Evolutionary conservation across 2,329 filamentous ascomycete species (phyloP), one percentile per base, ranked within the genome.

Genomic region (Diaporthe vaccinii): DNA sequence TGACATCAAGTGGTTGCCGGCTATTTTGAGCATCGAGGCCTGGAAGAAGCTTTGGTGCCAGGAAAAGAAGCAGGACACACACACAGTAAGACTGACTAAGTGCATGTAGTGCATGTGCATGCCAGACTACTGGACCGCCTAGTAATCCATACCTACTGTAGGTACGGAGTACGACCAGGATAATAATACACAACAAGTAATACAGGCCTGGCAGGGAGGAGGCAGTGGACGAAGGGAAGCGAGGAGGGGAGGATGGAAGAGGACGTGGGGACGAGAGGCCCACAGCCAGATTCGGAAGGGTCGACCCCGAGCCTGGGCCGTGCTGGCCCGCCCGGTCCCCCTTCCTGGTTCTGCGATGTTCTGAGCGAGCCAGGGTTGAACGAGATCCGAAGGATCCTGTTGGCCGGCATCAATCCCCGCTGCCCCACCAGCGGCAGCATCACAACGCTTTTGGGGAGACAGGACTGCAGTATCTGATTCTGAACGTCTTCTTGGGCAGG

Each of bases 11-110:
- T 14, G 25, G 41, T 31, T 34, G 41, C 39, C 41, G 39, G 61
- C 61, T 65, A 46, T 68, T 36, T n/a, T 20, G n/a, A 20, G 3
- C 59, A 44, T 20, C 58, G 6, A 17, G 58, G 39, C 36, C 22
- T 17, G 58, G 14, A 17, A 28, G n/a, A 12, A 44, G 39, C 34
- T 61, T 14, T 44, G 39, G 59, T 62, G 39, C 59, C 59, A 46
- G 59, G 59, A 46, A 46, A 65, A 65, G 59, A 65, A 46, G 41
- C 36, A 61, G 36, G 4, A 41, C 36, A 49, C 20, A 46, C 41
- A 58, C 36, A 17, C n/a, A 20, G 58, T 61, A 41, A 61, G 58
- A 41, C 58, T 61, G 58, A 61, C 58, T 61, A 61, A 61, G 58
- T 61, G 36, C 58, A 61, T 41, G 36, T 61, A 61, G 58, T 61